Evolutionary conservation across 1,284 basidiomycete genomes (phyloP), one percentile per base, ranked within the genome.

Genomic region (Moesziomyces sp.): DNA sequence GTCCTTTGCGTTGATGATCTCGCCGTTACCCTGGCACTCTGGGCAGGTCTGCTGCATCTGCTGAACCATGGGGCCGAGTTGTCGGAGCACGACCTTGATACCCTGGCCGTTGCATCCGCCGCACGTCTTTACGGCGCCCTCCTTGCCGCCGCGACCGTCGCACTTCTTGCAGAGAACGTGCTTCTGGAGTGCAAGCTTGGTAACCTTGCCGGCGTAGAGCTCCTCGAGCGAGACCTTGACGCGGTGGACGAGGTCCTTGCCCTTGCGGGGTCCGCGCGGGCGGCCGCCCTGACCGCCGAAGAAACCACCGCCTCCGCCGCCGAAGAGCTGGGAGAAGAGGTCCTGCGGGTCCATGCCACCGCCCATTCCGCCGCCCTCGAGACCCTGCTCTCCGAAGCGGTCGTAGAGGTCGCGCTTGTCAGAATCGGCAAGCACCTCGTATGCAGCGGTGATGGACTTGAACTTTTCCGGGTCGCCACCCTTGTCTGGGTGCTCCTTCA

Each of bases 31-130:
- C 55, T 88, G 88, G 85, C 97, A 99, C 35, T 97, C 95, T 83
- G 92, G 90, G 87, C 97, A 99, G 52, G 91, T 89, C 75, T 94
- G 92, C 85, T 99, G 97, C 81, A 99, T 93, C 86, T 99, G 97
- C 86, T 99, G 97, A 79, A 99, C 94, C 97, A 99, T 99, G 18
- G 97, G 97, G 40, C 97, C 97, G 89, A 97, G 91, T 86, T 98
- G 96, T 69, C 97, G 92, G 66, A 98, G 87, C 60, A 92, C 93
- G 80, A 98, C 86, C 85, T 92, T 93, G 87, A 97, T 87, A 84
- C 97, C 97, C 79, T 94, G 93, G 76, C 97, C 97, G 80, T 88
- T 89, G 87, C 97, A 99, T 21, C 88, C 85, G 51, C 85, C 80
- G 86, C 97, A 99, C 49, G 88, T 85, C 85, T 91, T 90, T 66